Percentiles rank a stretch among this genome's conserved stretches.
These are phyloP conservation scores for Penicillium nucicola DNA, from an alignment of 495 filamentous ascomycete species.

Conservation along the genomic window DNA sequence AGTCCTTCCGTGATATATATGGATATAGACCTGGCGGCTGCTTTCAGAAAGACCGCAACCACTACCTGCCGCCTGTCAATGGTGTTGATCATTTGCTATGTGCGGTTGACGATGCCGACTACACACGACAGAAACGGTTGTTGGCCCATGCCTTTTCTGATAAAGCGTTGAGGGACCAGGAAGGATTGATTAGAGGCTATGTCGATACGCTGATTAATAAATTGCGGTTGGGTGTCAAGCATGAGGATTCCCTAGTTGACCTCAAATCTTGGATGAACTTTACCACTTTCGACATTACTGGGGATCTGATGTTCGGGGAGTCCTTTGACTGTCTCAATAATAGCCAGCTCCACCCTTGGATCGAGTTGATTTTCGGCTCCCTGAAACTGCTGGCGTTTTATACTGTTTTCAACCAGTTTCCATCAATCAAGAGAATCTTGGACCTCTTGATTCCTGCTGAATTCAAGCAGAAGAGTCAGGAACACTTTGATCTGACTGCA, in stretches of 20 bases:
- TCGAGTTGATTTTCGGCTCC: slow-evolving; percentile 32
- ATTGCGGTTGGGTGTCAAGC: slow-evolving; percentile 4
- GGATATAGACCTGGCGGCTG: slow-evolving; percentile 37
- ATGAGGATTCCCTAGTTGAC: slow-evolving; percentile 8
- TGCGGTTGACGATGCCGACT: slow-evolving; percentile 18
- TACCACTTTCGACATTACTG: slow-evolving; percentile 48
- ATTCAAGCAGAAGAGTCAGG: slow-evolving; percentile 8
- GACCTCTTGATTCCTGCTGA: slow-evolving; percentile 9
- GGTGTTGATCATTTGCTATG: slow-evolving; percentile 19
- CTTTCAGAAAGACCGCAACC: slow-evolving; percentile 20
- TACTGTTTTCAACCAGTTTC: slow-evolving; percentile 28
- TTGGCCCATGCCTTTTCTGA: slow-evolving; percentile 48
- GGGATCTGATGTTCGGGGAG: slow-evolving; percentile 48
- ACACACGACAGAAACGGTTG: slow-evolving; percentile 37
- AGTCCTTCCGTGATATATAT: slow-evolving; percentile 59
- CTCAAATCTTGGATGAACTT: slow-evolving; percentile 32
- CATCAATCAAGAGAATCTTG: slow-evolving; percentile 16
- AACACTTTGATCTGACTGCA: slow-evolving; percentile 26
- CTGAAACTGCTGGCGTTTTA: slow-evolving; percentile 24
- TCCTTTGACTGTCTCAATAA: slow-evolving; percentile 46
- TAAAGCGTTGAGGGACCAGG: slow-evolving; percentile 38
- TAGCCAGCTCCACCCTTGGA: slow-evolving; percentile 46
- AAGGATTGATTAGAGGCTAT: slow-evolving; percentile 32
- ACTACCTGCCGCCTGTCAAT: slow-evolving; percentile 21
- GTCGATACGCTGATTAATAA: slow-evolving; percentile 39